phyloP scores from a whole-genome alignment of 2,329 filamentous ascomycete genomes.

The Fusarium sp. region DNA sequence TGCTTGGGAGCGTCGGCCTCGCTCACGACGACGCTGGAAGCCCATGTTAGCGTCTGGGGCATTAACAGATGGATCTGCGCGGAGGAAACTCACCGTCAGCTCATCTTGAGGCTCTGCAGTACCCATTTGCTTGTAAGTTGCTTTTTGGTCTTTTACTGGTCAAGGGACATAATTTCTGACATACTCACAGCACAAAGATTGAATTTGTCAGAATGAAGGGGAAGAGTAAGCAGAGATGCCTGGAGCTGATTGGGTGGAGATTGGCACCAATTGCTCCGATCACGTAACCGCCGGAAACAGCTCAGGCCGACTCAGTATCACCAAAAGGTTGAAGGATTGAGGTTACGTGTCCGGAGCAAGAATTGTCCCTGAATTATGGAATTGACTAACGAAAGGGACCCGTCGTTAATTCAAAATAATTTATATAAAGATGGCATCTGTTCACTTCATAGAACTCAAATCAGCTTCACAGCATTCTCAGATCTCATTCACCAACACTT shows the following conservation, averaged over 20 bases:
- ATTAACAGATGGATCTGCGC: fast-evolving
- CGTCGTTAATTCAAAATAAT: fast-evolving
- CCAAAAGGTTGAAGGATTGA: fast-evolving
- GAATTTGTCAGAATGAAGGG: background rate
- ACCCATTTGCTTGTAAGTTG: background rate
- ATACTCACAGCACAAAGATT: fast-evolving
- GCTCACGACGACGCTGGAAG: constrained; percentile 1
- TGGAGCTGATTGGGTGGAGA: background rate
- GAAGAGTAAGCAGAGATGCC: background rate
- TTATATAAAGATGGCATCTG: background rate
- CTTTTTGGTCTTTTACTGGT: fast-evolving
- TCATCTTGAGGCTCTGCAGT: background rate
- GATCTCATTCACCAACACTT: fast-evolving
- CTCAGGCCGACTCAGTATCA: background rate
- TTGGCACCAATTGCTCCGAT: background rate
- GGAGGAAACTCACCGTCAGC: background rate
- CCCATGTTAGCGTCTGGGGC: background rate
- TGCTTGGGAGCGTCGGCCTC: constrained; percentile 8
- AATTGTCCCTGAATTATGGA: fast-evolving
- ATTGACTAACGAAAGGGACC: fast-evolving
- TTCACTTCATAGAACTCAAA: fast-evolving
- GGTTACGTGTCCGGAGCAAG: background rate
- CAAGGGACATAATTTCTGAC: fast-evolving
- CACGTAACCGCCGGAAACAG: constrained; percentile 6
- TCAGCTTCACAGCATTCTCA: fast-evolving